Evolutionary conservation across 495 filamentous ascomycete genomes (phyloP).

Genomic region (Penicillium cataractarum): DNA sequence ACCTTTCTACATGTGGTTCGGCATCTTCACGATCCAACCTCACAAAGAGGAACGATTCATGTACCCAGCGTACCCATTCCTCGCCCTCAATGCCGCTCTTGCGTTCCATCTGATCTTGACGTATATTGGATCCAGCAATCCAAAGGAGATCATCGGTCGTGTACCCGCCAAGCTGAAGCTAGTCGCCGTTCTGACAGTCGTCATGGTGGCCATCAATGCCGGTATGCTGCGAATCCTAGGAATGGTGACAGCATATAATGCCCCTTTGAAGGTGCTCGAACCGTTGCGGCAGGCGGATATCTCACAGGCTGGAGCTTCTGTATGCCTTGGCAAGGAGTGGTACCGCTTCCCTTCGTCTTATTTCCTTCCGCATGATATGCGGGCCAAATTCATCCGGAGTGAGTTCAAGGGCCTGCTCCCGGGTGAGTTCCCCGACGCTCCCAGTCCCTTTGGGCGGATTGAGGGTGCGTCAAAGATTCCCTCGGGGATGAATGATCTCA

Average conservation of each 20-base stretch:
- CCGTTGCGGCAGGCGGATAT: conserved; percentile 54
- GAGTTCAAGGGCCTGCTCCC: conserved; percentile 89
- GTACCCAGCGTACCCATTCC: conserved; percentile 92
- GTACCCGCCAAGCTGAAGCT: conserved; percentile 75
- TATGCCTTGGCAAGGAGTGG: conserved; percentile 98
- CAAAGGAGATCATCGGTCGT: conserved; percentile 63
- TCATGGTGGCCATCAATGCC: conserved; percentile 60
- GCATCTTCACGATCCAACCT: conserved; percentile 85
- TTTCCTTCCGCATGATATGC: conserved; percentile 77
- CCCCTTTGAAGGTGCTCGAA: conserved; percentile 77
- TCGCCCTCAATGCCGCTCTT: conserved; percentile 91
- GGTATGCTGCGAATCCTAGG: conserved; percentile 77
- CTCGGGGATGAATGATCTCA: conserved; percentile 89
- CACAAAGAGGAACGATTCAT: conserved; percentile 99
- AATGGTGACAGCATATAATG: conserved; percentile 81
- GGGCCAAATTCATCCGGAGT: conserved; percentile 84
- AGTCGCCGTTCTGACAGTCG: conserved; percentile 55
- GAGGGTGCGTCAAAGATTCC: conserved; percentile 80
- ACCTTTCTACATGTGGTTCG: conserved; percentile 95
- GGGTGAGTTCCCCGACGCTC: conserved; percentile 81
- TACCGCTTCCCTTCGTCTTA: conserved; percentile 96
- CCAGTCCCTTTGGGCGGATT: conserved; percentile 62
- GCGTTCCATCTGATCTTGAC: conserved; percentile 76
- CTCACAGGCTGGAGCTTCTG: conserved; percentile 59
- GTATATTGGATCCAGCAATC: conserved; percentile 69